These are phyloP conservation scores for Akanthomyces uredinophilus DNA, from an alignment of 2,329 filamentous ascomycete genomes.

Conservation along the genomic window DNA sequence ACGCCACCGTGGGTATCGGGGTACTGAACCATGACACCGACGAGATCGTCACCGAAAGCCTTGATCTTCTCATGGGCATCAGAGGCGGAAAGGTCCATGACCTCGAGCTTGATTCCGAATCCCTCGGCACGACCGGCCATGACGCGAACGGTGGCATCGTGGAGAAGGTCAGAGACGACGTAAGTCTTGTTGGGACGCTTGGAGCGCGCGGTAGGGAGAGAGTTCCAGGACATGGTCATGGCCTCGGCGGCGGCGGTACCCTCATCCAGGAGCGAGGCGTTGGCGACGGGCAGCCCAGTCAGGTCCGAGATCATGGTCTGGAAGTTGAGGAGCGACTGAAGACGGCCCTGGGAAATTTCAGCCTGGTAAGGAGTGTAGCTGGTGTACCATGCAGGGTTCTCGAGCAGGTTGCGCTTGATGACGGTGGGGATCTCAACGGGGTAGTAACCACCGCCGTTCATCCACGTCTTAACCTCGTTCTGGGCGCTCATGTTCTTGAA, in stretches of 20 bases:
- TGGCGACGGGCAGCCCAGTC: slow-evolving; percentile 80
- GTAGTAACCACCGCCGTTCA: slow-evolving; percentile 86
- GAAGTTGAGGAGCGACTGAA: slow-evolving; percentile 92
- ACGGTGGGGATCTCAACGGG: slow-evolving; percentile 81
- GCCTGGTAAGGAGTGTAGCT: slow-evolving; percentile 97
- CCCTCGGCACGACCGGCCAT: slow-evolving; percentile 80
- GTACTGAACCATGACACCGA: slow-evolving; percentile 92
- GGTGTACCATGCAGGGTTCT: slow-evolving; percentile 95
- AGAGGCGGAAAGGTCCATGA: slow-evolving; percentile 65
- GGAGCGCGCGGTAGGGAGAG: slow-evolving; percentile 63
- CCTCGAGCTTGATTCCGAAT: slow-evolving; percentile 77
- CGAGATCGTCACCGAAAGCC: slow-evolving; percentile 71
- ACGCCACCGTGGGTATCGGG: slow-evolving; percentile 83
- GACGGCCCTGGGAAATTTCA: slow-evolving; percentile 90
- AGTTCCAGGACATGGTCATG: slow-evolving; percentile 86
- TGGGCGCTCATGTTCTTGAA: slow-evolving; percentile 27
- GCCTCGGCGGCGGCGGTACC: slow-evolving; percentile 90
- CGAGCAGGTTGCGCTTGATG: slow-evolving; percentile 86
- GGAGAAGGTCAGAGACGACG: slow-evolving; percentile 75
- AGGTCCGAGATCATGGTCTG: slow-evolving; percentile 89
- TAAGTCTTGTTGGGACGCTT: slow-evolving; percentile 75
- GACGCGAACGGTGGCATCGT: slow-evolving; percentile 81
- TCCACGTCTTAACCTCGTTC: slow-evolving; percentile 50
- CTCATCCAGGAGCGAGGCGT: slow-evolving; percentile 88
- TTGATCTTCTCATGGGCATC: slow-evolving; percentile 59